A percentile compares a stretch with the other conserved stretches of the same genome.
phyloP scores from a whole-genome alignment of 2,329 filamentous ascomycete genomes.

The Arthrocladium fulminans region DNA sequence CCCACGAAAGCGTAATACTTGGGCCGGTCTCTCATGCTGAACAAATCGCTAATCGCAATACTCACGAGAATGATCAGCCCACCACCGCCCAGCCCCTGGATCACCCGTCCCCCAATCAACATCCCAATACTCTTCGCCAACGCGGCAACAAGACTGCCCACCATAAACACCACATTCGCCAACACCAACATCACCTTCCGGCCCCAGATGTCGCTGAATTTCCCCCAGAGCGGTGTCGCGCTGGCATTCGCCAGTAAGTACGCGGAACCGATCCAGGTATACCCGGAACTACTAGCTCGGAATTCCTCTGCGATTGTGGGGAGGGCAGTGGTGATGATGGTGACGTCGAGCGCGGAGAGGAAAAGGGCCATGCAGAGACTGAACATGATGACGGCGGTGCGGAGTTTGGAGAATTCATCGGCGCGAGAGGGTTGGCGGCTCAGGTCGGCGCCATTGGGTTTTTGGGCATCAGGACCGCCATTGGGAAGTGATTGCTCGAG shows the following conservation, averaged over 20 bases:
- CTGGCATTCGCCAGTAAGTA: constrained; percentile 39
- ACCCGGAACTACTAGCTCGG: constrained; percentile 35
- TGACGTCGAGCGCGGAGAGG: constrained; percentile 52
- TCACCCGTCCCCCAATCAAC: constrained; percentile 52
- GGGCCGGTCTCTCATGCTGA: constrained; percentile 50
- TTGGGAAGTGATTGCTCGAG: too few species aligned
- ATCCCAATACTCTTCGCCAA: constrained; percentile 51
- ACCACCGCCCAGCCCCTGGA: constrained; percentile 57
- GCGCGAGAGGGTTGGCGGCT: constrained; percentile 27
- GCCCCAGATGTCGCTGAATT: constrained; percentile 59
- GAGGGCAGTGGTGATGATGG: constrained; percentile 39
- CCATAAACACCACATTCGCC: constrained; percentile 53
- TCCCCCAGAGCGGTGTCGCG: constrained; percentile 52
- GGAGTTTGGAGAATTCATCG: constrained; percentile 32
- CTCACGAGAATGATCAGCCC: constrained; percentile 56
- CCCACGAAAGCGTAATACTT: constrained; percentile 56
- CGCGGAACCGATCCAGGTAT: constrained; percentile 42
- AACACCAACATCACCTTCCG: constrained; percentile 54
- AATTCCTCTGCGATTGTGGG: constrained; percentile 37
- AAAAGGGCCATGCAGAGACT: constrained; percentile 47
- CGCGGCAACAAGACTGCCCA: constrained; percentile 54
- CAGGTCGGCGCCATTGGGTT: constrained; percentile 9
- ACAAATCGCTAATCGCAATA: constrained; percentile 56
- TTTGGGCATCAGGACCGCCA: too few species aligned
- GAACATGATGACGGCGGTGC: constrained; percentile 34